Evolutionary conservation across 2,329 filamentous ascomycete genomes (phyloP), one percentile per base, ranked within the genome.

Genomic region (Alternaria novae-zelandiae): DNA sequence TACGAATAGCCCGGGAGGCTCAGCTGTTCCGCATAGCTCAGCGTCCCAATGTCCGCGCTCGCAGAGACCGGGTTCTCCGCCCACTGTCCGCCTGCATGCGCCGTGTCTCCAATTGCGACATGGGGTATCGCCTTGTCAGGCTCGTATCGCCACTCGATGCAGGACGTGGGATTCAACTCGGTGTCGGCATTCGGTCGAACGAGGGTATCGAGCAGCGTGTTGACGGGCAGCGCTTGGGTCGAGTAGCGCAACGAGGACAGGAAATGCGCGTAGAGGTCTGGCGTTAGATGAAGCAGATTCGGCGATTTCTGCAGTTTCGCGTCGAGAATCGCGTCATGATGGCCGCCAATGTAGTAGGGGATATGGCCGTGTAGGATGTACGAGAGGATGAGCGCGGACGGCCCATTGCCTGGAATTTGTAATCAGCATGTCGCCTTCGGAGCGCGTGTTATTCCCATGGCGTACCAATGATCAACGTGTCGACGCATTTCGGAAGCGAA

Each of bases 1-100:
- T 87, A 88, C 6, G 84, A 84, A 71, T 88, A 89, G 0, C 85
- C 87, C 0, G 87, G 87, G 25, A 89, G 78, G 13, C 86, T 88
- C 7, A 89, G 80, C 83, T 88, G 86, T 61, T 87, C 86, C 3
- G 87, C 86, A 78, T 89, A 89, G 74, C 87, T 89, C 74, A 89
- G 72, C 0, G 87, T 86, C 46, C 85, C 86, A 65, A 89, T 88
- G 60, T 88, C 83, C 75, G 83, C 84, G 71, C 83, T 87, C 4
- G 84, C 83, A 25, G 81, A 80, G 13, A 83, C 80, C 0, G 84
- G 82, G 59, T 86, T 84, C 54, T 87, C 85, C 1, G 83, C 84
- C 87, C 87, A 89, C 72, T 89, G 87, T 7, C 87, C 87, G 15
- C 87, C 87, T 2, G 86, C 80, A 44, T 81, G 75, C 9, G 77